Evolutionary conservation across 208 protist species (phyloP).

Genomic region (Acanthamoeba royreba): DNA sequence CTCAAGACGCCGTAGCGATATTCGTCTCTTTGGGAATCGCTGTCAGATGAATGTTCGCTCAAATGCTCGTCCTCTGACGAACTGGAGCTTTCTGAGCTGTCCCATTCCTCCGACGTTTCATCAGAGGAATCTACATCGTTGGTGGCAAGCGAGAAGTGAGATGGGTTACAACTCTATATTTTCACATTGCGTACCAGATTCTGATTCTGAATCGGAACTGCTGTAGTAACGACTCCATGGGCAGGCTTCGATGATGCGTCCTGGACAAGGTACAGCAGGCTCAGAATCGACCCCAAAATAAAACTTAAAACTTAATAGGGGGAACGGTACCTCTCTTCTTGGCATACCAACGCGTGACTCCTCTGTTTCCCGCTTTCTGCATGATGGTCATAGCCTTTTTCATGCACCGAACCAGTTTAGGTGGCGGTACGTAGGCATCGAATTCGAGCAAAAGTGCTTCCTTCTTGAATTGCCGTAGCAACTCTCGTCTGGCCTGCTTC

Average conservation of each 20-base stretch:
- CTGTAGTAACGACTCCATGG: background rate
- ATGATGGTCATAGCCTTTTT: too few relatives aligned
- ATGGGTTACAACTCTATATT: background rate
- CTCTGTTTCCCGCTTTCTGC: too few relatives aligned
- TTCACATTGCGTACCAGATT: background rate
- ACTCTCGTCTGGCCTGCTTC: too few relatives aligned
- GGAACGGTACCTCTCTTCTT: background rate
- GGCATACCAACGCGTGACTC: background rate
- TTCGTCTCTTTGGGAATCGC: too few relatives aligned
- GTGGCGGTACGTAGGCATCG: too few relatives aligned
- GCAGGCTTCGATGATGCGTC: background rate
- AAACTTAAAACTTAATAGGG: background rate
- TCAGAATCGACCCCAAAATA: background rate
- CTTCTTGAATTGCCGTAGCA: too few relatives aligned
- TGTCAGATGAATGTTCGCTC: too few relatives aligned
- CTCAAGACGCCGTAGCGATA: too few relatives aligned
- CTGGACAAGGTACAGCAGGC: background rate
- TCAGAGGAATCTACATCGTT: background rate
- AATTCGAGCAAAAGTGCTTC: too few relatives aligned
- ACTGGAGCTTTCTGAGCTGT: too few relatives aligned
- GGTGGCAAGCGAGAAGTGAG: background rate
- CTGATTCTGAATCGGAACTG: background rate
- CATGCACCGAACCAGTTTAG: too few relatives aligned
- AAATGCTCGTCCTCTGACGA: too few relatives aligned
- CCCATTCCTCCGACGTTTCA: background rate